phyloP scores from a whole-genome alignment of 2,329 filamentous ascomycete species.

The Phaeosphaeria sp. region DNA sequence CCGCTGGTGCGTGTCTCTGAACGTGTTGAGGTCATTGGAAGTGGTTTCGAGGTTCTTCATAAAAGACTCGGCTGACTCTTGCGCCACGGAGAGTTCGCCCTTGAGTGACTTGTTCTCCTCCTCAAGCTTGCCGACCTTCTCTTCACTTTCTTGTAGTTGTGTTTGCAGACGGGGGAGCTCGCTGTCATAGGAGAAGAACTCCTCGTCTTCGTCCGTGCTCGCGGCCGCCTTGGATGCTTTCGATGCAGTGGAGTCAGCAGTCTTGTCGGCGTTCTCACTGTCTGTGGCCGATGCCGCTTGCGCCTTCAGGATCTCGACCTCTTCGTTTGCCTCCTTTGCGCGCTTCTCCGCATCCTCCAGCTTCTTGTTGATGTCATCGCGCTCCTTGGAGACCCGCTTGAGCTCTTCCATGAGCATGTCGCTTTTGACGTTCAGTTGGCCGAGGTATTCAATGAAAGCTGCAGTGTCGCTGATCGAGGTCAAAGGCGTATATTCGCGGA shows the following conservation, averaged over 20 bases:
- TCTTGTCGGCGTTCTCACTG: constrained; percentile 22
- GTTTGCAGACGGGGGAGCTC: constrained; percentile 83
- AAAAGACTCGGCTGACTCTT: constrained; percentile 65
- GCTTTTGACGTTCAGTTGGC: constrained; percentile 81
- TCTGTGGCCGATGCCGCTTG: constrained; percentile 28
- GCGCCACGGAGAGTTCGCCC: constrained; percentile 72
- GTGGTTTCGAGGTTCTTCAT: constrained; percentile 70
- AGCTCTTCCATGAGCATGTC: constrained; percentile 96
- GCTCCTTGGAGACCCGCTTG: constrained; percentile 83
- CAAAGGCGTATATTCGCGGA: constrained; percentile 91
- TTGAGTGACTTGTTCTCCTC: constrained; percentile 72
- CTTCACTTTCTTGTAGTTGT: constrained; percentile 72
- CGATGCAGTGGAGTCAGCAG: constrained; percentile 31
- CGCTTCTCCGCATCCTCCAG: constrained; percentile 72
- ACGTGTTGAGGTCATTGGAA: constrained; percentile 66
- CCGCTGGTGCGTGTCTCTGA: constrained; percentile 61
- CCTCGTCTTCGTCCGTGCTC: constrained; percentile 62
- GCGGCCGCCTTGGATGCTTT: constrained; percentile 34
- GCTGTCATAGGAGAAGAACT: constrained; percentile 91
- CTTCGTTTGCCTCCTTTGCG: constrained; percentile 66
- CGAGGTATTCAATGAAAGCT: constrained; percentile 87
- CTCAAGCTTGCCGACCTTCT: constrained; percentile 74
- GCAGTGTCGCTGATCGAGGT: constrained; percentile 86
- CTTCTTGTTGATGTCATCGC: constrained; percentile 80
- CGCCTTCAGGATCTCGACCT: constrained; percentile 64